Base-by-base conservation (phyloP, 2,329 filamentous ascomycete species). In the Pezicula rhizophila region DNA sequence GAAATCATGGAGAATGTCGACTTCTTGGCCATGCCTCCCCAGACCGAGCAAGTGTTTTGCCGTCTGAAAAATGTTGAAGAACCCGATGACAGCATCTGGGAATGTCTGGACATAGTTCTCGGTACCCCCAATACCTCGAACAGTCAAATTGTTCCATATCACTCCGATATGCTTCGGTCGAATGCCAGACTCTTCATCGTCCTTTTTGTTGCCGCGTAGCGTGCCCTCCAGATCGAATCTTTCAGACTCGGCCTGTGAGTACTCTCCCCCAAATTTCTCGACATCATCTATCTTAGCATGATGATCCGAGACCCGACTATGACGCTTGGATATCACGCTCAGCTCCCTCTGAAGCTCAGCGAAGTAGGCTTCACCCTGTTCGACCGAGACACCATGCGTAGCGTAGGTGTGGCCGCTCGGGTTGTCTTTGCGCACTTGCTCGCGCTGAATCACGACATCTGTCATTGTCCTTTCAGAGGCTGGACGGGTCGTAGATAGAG, bases 161-260 rank as follows among this genome's bases (percentile, higher is more conserved):
- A 89, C 86, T 28, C 87, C 86, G 51, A 90, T 85, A 58, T 85
- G 82, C 71, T 95, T 95, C 5, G 82, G 76, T 52, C 82, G 84
- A 67, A 95, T 95, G 1, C 89, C 89, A 6, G 87, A 86, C 53
- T 85, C 81, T 52, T 79, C 76, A 61, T 89, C 86, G 7, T 88
- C 84, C 47, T 77, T 78, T 49, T 85, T 76, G 48, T 82, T 82
- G 2, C 88, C 87, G 40, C 87, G 79, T 52, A 95, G 70, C 3
- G 84, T 82, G 8, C 74, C 68, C 65, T 95, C 87, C 35, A 95
- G 72, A 62, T 95, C 84, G 66, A 93, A 95, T 8, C 76, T 71
- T 47, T 79, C 79, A 2, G 72, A 71, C 2, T 71, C 73, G 1
- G 70, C 70, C 39, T 74, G 71, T 0, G 72, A 72, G 2, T 67